Evolutionary conservation across 2,329 filamentous ascomycete species (phyloP), one percentile per base, ranked within the genome.

Genomic region (Metarhizium album): DNA sequence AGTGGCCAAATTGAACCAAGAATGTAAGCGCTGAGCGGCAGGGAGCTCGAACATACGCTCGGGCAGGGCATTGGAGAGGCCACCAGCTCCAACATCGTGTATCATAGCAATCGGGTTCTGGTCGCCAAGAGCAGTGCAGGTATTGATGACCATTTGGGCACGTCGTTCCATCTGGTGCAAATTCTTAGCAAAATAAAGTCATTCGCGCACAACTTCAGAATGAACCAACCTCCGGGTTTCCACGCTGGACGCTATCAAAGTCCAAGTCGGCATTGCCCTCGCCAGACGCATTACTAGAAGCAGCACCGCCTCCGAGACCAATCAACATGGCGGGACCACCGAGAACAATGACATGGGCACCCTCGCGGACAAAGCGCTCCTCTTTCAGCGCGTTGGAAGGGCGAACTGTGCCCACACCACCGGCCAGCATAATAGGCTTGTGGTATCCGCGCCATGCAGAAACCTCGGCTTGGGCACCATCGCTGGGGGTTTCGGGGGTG

Each of bases 401-500:
- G 52, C 93, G 75, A 29, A 97, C 91, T 5, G 87, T 95, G 46
- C 93, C 93, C 35, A 97, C 82, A 64, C 93, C 93, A 63, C 93
- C 93, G 55, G 93, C 93, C 70, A 98, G 89, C 88, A 96, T 95
- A 67, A 95, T 96, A 9, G 93, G 93, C 73, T 98, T 98, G 70
- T 97, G 93, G 66, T 95, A 98, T 23, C 93, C 93, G 58, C 91
- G 80, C 62, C 88, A 79, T 3, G 66, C 65, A 46, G 74, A 71
- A 37, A 70, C 67, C 38, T 70, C 70, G 40, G 79, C 79, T 33
- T 64, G 59, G 22, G 49, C 45, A 6, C 42, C 48, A 2, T 48
- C 45, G 14, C 22, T 45, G 3, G 55, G 18, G 16, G 53, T 42
- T 2, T 54, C 55, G 4, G 55, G 59, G 1, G 84, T 86, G 29